Evolutionary conservation across 805 yeast genomes (phyloP).

Genomic region (Limtongozyma cylindracea): DNA sequence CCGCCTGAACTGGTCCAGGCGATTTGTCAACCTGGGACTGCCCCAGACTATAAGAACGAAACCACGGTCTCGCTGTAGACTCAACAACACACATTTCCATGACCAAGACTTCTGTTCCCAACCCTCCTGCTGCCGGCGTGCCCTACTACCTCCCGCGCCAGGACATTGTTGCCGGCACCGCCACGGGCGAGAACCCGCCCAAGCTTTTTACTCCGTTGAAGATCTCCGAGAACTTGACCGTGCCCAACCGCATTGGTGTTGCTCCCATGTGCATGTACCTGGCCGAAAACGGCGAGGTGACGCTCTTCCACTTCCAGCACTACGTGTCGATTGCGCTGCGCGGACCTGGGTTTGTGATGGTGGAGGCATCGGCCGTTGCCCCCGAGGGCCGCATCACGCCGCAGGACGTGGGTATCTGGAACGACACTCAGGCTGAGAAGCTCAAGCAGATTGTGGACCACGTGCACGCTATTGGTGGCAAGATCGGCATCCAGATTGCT

Average conservation of each 20-base stretch:
- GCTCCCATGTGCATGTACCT: slow-evolving; percentile 33
- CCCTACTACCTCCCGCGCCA: too few species aligned
- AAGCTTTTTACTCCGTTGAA: slow-evolving; percentile 16
- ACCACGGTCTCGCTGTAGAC: too few species aligned
- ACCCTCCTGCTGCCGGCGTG: too few species aligned
- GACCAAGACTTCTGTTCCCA: too few species aligned
- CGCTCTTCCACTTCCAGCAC: slow-evolving; percentile 21
- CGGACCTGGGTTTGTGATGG: slow-evolving; percentile 21
- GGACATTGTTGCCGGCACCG: too few species aligned
- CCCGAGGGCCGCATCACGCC: too few species aligned
- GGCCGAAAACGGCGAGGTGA: slow-evolving; percentile 13
- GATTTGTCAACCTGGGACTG: too few species aligned
- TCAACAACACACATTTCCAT: too few species aligned
- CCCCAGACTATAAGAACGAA: too few species aligned
- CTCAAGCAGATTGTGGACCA: slow-evolving; percentile 3
- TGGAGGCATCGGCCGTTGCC: slow-evolving; percentile 18
- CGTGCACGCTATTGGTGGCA: slow-evolving; percentile 18
- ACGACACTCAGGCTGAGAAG: slow-evolving; percentile 1
- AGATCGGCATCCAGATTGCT: slow-evolving; percentile 25
- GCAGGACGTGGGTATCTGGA: slow-evolving; percentile 7
- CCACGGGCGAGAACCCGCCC: slow-evolving; percentile 7
- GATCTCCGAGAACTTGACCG: slow-evolving; percentile 10
- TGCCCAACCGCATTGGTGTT: slow-evolving; percentile 27
- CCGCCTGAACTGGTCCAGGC: too few species aligned
- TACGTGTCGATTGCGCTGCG: slow-evolving; percentile 19